phyloP scores from a whole-genome alignment of 106 monocot genomes.

The Acorus calamus region DNA sequence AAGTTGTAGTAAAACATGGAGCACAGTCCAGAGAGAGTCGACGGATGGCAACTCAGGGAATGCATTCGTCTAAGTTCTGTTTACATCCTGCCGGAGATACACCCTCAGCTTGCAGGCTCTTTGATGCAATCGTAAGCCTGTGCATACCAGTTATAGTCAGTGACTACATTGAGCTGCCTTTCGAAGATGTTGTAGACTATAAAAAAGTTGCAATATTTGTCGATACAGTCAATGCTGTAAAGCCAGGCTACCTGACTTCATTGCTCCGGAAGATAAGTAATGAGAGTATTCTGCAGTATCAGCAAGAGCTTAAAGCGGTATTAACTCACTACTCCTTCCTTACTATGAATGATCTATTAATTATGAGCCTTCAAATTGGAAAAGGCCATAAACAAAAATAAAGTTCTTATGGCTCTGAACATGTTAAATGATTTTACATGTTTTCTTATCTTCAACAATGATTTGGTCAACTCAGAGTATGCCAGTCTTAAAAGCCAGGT shows the following conservation, averaged over 20 bases:
- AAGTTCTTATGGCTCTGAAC: no score
- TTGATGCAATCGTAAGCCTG: slow-evolving; percentile 87
- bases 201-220: slow-evolving; percentile 72
- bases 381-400: no score
- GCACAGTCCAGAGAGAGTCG: slow-evolving; percentile 79
- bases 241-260: slow-evolving; percentile 39
- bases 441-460: no score
- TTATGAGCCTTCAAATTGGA: no score
- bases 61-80: slow-evolving; percentile 85
- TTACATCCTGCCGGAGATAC: slow-evolving; percentile 94
- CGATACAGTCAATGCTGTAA: slow-evolving; percentile 45
- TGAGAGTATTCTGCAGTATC: slow-evolving; percentile 56
- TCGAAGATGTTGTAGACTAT: slow-evolving; percentile 85
- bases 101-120: slow-evolving; percentile 77
- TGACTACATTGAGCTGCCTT: slow-evolving; percentile 76
- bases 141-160: slow-evolving; percentile 86
- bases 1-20: slow-evolving; percentile 78
- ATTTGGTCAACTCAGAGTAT: no score
- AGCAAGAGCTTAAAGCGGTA: slow-evolving; percentile 61
- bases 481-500: no score
- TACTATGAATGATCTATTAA: no score
- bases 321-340: no score
- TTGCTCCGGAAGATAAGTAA: slow-evolving; percentile 31
- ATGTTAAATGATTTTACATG: no score
- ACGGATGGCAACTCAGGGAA: slow-evolving; percentile 67